These are phyloP conservation scores for Sclerotinia borealis DNA, from an alignment of 2,329 filamentous ascomycete genomes.

Conservation along the genomic window DNA sequence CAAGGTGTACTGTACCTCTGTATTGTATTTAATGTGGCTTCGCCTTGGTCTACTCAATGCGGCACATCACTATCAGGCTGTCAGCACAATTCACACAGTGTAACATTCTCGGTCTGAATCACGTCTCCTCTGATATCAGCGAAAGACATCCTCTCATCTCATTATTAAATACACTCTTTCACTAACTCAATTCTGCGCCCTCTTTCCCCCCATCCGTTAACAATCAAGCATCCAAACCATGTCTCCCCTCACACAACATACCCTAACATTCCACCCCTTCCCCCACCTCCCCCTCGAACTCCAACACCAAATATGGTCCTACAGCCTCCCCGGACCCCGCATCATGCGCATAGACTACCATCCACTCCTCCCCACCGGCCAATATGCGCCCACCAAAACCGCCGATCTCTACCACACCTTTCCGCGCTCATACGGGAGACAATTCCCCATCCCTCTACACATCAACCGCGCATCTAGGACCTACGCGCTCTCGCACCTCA, in stretches of 20 bases:
- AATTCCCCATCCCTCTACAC: neutral
- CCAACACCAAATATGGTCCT: neutral
- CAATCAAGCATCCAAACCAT: no score
- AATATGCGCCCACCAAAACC: neutral
- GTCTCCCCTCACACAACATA: neutral
- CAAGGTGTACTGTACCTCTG: no score
- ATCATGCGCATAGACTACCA: neutral
- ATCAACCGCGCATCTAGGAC: neutral
- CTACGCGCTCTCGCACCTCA: neutral
- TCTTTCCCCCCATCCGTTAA: no score
- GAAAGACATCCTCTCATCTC: no score
- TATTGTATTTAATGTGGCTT: no score
- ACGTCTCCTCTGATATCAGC: no score
- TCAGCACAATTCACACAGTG: no score
- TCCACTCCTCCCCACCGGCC: neutral
- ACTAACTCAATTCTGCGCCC: no score
- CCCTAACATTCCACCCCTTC: conserved; percentile 3
- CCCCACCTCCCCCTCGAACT: neutral
- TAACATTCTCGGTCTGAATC: no score
- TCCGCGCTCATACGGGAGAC: neutral
- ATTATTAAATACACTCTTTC: no score
- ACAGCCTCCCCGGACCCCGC: neutral
- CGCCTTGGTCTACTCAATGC: no score
- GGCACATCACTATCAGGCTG: no score
- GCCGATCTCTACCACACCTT: neutral